phyloP scores from a whole-genome alignment of 1,284 basidiomycete genomes.

The Vanrija humicola region DNA sequence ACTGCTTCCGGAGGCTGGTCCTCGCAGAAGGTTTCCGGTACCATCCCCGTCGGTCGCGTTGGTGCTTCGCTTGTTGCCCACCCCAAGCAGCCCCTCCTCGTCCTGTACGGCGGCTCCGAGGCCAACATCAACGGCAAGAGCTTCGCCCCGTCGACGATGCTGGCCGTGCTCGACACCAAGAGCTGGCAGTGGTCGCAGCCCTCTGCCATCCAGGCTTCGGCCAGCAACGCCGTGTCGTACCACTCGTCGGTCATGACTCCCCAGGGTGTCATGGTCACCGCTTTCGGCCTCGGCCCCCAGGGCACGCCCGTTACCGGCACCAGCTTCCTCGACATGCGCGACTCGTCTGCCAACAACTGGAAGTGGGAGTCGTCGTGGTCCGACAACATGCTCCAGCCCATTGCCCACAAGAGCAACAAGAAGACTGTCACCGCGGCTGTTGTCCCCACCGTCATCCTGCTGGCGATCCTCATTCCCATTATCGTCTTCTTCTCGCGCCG shows the following conservation, averaged over 20 bases:
- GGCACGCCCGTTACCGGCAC: slow-evolving; percentile 32
- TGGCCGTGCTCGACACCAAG: slow-evolving; percentile 46
- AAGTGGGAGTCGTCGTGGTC: slow-evolving; percentile 44
- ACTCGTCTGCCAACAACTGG: slow-evolving; percentile 30
- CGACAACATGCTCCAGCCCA: slow-evolving; percentile 26
- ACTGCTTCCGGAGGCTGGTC: slow-evolving; percentile 35
- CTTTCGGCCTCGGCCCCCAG: slow-evolving; percentile 40
- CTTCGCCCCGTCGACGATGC: slow-evolving; percentile 25
- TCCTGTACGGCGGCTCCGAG: slow-evolving; percentile 43
- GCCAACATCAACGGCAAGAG: slow-evolving; percentile 14
- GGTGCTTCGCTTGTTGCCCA: slow-evolving; percentile 47
- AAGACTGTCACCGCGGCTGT: slow-evolving; percentile 34
- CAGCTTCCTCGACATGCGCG: slow-evolving; percentile 46
- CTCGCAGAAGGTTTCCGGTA: slow-evolving; percentile 33
- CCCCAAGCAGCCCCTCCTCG: slow-evolving; percentile 37
- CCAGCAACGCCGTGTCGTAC: slow-evolving; percentile 38
- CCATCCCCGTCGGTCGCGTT: slow-evolving; percentile 38
- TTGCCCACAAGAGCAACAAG: slow-evolving; percentile 12
- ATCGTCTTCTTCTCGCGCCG: slow-evolving; percentile 38
- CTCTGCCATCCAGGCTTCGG: slow-evolving; percentile 38
- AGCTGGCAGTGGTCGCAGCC: slow-evolving; percentile 44
- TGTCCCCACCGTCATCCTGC: slow-evolving; percentile 37
- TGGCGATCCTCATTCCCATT: slow-evolving; percentile 33
- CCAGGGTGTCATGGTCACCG: slow-evolving; percentile 47
- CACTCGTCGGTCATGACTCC: slow-evolving; percentile 47